Conservation (phyloP, 106 monocot genomes). For the Posidonia australis region DNA sequence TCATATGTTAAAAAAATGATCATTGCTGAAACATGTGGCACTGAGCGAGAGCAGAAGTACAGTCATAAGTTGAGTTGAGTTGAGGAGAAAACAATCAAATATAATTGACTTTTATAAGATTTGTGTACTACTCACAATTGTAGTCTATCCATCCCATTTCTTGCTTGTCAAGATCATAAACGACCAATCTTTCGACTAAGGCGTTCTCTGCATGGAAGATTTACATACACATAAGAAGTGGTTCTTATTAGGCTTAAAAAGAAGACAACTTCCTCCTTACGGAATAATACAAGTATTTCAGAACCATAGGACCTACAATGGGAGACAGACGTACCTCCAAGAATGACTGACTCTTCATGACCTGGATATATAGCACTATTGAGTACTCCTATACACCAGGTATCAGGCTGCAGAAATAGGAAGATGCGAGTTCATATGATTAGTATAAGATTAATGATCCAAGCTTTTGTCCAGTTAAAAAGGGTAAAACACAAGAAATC, state of each 20-base stretch:
- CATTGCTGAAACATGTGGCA: too few species aligned
- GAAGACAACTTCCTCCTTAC: too few species aligned
- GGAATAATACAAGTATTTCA: too few species aligned
- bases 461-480: not conserved
- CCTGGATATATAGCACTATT: not conserved
- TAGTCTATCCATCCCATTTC: not conserved
- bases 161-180: constrained; percentile 1
- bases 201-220: not conserved
- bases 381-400: not conserved
- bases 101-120: too few species aligned
- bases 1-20: too few species aligned
- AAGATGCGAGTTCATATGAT: too few species aligned
- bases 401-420: not conserved
- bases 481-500: too few species aligned
- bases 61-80: too few species aligned
- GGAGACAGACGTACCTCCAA: not conserved
- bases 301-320: too few species aligned
- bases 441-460: not conserved
- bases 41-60: too few species aligned
- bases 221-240: not conserved
- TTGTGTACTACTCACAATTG: not conserved
- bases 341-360: not conserved
- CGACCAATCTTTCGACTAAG: not conserved
- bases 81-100: too few species aligned
- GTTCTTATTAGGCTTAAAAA: too few species aligned